Percentiles rank a stretch among this genome's conserved stretches.
These are phyloP conservation scores for Penicillium palitans DNA, from an alignment of 2,329 filamentous ascomycete genomes.

Conservation along the genomic window DNA sequence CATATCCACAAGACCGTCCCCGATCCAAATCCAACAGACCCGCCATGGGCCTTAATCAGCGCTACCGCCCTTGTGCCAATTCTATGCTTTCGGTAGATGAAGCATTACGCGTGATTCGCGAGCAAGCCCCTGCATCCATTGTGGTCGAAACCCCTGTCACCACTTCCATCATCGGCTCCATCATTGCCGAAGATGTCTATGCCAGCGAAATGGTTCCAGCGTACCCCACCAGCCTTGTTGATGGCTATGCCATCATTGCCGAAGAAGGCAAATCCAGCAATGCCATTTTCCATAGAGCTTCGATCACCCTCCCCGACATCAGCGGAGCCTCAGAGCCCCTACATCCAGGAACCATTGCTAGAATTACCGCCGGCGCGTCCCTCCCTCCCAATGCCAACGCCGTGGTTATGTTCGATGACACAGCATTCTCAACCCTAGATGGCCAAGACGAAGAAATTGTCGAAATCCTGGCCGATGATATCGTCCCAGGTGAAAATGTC, in stretches of 20 bases:
- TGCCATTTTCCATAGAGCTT: constrained; percentile 54
- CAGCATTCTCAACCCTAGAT: constrained; percentile 58
- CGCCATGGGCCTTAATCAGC: background rate
- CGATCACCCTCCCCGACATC: constrained; percentile 71
- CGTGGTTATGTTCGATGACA: constrained; percentile 96
- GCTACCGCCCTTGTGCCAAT: background rate
- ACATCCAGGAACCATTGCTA: constrained; percentile 70
- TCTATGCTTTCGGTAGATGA: constrained; percentile 75
- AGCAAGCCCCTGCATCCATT: constrained; percentile 66
- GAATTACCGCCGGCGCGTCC: constrained; percentile 91
- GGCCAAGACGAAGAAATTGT: constrained; percentile 82
- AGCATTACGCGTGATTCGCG: constrained; percentile 67
- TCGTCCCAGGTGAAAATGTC: constrained; percentile 80
- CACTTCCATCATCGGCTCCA: constrained; percentile 66
- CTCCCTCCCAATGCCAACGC: constrained; percentile 82
- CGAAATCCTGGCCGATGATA: constrained; percentile 75
- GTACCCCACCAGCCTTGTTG: constrained; percentile 90
- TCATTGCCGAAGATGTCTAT: constrained; percentile 80
- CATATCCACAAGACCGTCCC: constrained; percentile 57
- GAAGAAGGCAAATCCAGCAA: constrained; percentile 90
- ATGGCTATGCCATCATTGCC: constrained; percentile 89
- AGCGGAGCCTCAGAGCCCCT: constrained; percentile 62
- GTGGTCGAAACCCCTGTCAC: constrained; percentile 61
- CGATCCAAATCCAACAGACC: constrained; percentile 38
- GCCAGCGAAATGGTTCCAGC: constrained; percentile 82